Evolutionary conservation across 305 asterid genomes (phyloP), one percentile per base, ranked within the genome.

Genomic region (Fraxinus baroniana): DNA sequence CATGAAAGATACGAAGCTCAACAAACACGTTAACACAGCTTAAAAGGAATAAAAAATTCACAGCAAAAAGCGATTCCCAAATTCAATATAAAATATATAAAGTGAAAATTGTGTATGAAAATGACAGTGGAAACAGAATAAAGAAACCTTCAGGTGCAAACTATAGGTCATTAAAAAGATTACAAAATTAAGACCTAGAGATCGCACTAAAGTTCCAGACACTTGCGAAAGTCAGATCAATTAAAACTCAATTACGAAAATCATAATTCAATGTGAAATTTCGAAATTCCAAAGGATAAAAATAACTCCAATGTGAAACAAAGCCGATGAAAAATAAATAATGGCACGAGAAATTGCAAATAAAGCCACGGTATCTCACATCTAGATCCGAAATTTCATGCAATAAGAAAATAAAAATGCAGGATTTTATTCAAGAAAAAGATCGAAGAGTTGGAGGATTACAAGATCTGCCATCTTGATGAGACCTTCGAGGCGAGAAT

Each of bases 401-500:
- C 55, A 44, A 1, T 44, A 55, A 55, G 22, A 15, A 17, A 17
- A 1, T n/a, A 4, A 55, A 55, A 17, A 55, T 17, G 64, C 64
- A 55, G 18, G 64, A n/a, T 55, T 55, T 4, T n/a, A 15, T 55
- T 55, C 64, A 55, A 55, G 8, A 55, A n/a, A 55, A 55, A 55
- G 7, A 55, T 15, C 0, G 17, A n/a, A 5, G 2, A 17, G 62
- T 15, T 17, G 18, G 20, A 74, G 18, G 15, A 78, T 78, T 82
- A 79, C 86, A 78, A 85, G 85, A 95, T 95, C 97, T 80, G 99
- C 91, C 95, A 90, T 91, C 83, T 90, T 91, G 83, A 95, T 92
- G 86, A 94, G 97, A 82, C 98, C 97, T 94, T 95, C 98, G 68
- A 94, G 98, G 82, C 98, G 97, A 62, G 98, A 92, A 74, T 95